Evolutionary conservation across 371 early-diverging fungal genomes (phyloP).

Genomic region (Catenaria anguillulae): DNA sequence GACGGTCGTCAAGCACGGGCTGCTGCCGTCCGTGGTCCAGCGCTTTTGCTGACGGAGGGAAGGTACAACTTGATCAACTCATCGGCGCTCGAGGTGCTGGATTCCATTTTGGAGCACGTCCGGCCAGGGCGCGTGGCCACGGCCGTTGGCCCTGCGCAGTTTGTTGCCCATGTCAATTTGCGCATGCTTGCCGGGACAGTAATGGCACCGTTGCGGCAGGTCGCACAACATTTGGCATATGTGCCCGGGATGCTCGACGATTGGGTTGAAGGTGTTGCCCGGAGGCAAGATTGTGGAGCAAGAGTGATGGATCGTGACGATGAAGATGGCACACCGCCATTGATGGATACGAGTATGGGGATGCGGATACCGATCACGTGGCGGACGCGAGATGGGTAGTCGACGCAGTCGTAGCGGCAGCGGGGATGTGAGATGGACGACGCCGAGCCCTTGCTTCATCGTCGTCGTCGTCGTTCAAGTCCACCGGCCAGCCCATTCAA

Average conservation of each 20-base stretch:
- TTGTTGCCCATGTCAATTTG: neutral
- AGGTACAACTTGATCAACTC: slow-evolving; percentile 69
- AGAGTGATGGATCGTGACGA: too few species aligned
- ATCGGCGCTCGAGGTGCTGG: slow-evolving; percentile 71
- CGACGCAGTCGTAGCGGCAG: too few species aligned
- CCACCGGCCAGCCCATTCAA: too few species aligned
- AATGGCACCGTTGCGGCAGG: neutral
- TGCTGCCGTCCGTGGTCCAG: slow-evolving; percentile 50
- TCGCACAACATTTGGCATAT: neutral
- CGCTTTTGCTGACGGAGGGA: slow-evolving; percentile 45
- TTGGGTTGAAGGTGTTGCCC: neutral
- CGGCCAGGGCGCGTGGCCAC: slow-evolving; percentile 20
- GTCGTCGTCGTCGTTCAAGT: too few species aligned
- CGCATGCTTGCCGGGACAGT: neutral
- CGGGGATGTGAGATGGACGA: too few species aligned
- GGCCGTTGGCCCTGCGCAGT: neutral
- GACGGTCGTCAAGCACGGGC: slow-evolving; percentile 41
- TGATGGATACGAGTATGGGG: too few species aligned
- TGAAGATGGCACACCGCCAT: too few species aligned
- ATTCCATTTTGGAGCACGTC: slow-evolving; percentile 37
- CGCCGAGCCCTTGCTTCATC: too few species aligned
- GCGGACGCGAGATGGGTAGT: too few species aligned
- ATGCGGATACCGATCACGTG: too few species aligned
- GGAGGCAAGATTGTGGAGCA: neutral
- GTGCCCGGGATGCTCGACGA: neutral